Base-by-base conservation (phyloP, 805 yeast genomes). In the Vanderwaltozyma yarrowii region DNA sequence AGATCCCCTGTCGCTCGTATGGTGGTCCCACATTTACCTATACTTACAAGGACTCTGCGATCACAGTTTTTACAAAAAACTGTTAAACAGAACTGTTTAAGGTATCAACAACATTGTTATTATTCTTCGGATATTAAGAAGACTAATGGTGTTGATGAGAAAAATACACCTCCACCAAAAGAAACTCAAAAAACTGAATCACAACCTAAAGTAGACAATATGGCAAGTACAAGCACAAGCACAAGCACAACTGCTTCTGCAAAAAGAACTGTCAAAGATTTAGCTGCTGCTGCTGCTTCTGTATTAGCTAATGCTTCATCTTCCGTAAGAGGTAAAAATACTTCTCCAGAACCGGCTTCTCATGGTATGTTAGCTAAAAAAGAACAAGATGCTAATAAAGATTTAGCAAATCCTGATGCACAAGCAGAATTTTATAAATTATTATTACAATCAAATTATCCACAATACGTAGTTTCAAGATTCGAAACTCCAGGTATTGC, bases 401-500 rank as follows among this genome's bases (percentile, higher is more conserved):
- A 82, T 40, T 61, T 84, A 33, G 61, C 67, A 34, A 80, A 84
- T 58, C 73, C 96, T 1, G 63, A 56, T 4, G 67, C 74, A 5
- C 99, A 92, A 63, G 88, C 94, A 2, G 79, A 75, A 39, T 89
- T 92, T 52, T 92, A 92, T 65, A 72, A 73, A 44, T 69, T 76
- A 12, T 66, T 92, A 34, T 60, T 92, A 45, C 74, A 74, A 41
- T 73, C 89, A 39, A 83, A 84, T 62, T 92, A 86, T 56, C 97
- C 98, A n/a, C 95, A 87, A 51, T 80, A 89, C 38, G 95, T 92
- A 6, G 86, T 89, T n/a, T 80, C 92, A 40, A 73, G 99, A 42
- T 94, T 74, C 58, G 97, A 94, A 59, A 82, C 94, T 8, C 82
- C 92, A 0, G 95, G 95, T n/a, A 84, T 92, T 38, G 92, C 95